Evolutionary conservation across 2,329 filamentous ascomycete genomes (phyloP).

Genomic region (Alternaria alternata): DNA sequence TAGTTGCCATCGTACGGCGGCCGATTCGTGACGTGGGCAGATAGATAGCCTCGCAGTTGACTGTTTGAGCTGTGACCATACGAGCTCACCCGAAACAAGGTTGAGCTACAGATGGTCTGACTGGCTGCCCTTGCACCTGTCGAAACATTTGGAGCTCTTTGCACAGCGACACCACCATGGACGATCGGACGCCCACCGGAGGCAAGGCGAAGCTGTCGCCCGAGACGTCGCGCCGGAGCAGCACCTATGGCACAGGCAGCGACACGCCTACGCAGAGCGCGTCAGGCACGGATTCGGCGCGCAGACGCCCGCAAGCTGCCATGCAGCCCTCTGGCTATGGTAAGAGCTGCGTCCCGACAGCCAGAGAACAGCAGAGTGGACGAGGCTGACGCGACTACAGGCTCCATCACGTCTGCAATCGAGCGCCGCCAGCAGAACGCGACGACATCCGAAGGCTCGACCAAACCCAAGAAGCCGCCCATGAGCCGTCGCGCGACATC

Average conservation of each 20-base stretch:
- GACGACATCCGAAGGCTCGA: slow-evolving; percentile 27
- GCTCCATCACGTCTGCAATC: slow-evolving; percentile 47
- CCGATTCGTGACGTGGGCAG: slow-evolving; percentile 26
- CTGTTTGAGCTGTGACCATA: slow-evolving; percentile 19
- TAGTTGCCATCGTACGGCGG: slow-evolving; percentile 17
- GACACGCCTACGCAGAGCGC: slow-evolving; percentile 32
- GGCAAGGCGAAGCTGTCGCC: slow-evolving; percentile 34
- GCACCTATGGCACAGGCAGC: slow-evolving; percentile 32
- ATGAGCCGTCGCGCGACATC: slow-evolving; percentile 79
- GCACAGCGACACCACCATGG: slow-evolving; percentile 35
- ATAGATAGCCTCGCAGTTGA: slow-evolving; percentile 19
- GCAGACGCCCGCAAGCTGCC: slow-evolving; percentile 39
- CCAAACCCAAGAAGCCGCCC: slow-evolving; percentile 71
- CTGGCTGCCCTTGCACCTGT: slow-evolving; percentile 11
- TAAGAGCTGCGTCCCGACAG: slow-evolving; percentile 21
- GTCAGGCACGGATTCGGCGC: slow-evolving; percentile 36
- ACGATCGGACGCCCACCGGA: slow-evolving; percentile 37
- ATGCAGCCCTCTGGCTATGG: slow-evolving; percentile 47
- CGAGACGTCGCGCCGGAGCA: slow-evolving; percentile 37
- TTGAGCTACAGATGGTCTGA: slow-evolving; percentile 10
- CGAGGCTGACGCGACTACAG: slow-evolving; percentile 27
- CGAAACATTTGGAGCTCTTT: slow-evolving; percentile 14
- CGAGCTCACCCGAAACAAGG: slow-evolving; percentile 11
- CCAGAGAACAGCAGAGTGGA: background rate
- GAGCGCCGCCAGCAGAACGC: slow-evolving; percentile 39